These are phyloP conservation scores for Ophiorrhiza pumila DNA, from an alignment of 257 asterid genomes.

Conservation along the genomic window DNA sequence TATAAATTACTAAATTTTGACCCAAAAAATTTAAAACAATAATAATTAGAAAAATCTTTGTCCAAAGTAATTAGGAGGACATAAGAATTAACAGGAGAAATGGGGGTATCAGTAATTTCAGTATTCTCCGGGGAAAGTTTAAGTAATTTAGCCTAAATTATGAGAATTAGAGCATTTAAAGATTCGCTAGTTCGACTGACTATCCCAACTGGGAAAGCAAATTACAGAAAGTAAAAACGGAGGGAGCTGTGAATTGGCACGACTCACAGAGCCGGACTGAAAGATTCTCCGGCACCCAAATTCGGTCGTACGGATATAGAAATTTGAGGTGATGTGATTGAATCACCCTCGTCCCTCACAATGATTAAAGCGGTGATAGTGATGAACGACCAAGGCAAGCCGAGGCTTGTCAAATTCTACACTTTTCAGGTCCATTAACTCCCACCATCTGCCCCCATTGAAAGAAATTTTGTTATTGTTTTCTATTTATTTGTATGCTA, in stretches of 20 bases:
- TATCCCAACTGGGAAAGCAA: neutral
- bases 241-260: neutral
- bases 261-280: neutral
- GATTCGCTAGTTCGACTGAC: no score
- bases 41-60: no score
- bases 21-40: no score
- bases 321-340: neutral
- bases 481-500: slow-evolving; percentile 5
- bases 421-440: slow-evolving; percentile 52
- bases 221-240: neutral
- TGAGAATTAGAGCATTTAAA: neutral
- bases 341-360: neutral
- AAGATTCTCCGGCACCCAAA: neutral
- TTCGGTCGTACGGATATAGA: neutral
- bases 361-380: slow-evolving; percentile 90
- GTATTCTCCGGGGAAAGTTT: neutral
- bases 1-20: no score
- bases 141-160: neutral
- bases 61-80: no score
- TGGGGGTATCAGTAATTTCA: neutral
- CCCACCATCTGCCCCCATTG: neutral
- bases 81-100: no score
- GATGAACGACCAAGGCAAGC: slow-evolving; percentile 92
- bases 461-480: neutral
- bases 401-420: slow-evolving; percentile 89